These are phyloP conservation scores for Mycena sanguinolenta DNA, from an alignment of 768 basidiomycete species.

Conservation along the genomic window DNA sequence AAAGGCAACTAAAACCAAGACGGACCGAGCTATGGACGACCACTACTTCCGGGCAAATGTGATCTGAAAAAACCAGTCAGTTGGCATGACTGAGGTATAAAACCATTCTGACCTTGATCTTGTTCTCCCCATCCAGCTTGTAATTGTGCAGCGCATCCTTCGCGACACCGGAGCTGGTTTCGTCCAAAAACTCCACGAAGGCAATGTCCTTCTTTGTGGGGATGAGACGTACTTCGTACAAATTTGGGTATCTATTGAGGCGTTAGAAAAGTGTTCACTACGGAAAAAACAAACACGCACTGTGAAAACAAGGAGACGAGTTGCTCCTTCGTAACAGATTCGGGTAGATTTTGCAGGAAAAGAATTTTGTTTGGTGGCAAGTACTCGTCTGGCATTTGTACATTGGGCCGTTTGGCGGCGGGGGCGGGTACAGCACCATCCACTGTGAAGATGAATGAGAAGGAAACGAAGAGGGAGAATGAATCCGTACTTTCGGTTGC, in stretches of 20 bases:
- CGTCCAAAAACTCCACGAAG: constrained; percentile 98
- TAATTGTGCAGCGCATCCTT: constrained; percentile 98
- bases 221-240: constrained; percentile 98
- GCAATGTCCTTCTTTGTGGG: constrained; percentile 98
- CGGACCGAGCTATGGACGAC: constrained; percentile 22
- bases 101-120: constrained; percentile 84
- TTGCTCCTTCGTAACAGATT: constrained; percentile 92
- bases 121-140: constrained; percentile 97
- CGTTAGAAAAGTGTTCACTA: constrained; percentile 1
- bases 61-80: constrained; percentile 57
- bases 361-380: constrained; percentile 99
- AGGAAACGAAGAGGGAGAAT: constrained; percentile 9
- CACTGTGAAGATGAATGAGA: constrained; percentile 55
- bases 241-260: constrained; percentile 80
- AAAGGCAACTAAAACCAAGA: constrained; percentile 14
- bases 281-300: constrained; percentile 60
- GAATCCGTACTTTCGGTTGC: constrained; percentile 79
- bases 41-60: constrained; percentile 80
- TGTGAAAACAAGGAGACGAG: constrained; percentile 92
- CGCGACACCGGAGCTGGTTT: constrained; percentile 88
- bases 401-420: constrained; percentile 81
- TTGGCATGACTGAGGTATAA: background rate
- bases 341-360: constrained; percentile 97
- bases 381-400: constrained; percentile 99
- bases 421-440: constrained; percentile 78